Base-by-base conservation (phyloP, 2,329 filamentous ascomycete species). In the Colletotrichum cereale region DNA sequence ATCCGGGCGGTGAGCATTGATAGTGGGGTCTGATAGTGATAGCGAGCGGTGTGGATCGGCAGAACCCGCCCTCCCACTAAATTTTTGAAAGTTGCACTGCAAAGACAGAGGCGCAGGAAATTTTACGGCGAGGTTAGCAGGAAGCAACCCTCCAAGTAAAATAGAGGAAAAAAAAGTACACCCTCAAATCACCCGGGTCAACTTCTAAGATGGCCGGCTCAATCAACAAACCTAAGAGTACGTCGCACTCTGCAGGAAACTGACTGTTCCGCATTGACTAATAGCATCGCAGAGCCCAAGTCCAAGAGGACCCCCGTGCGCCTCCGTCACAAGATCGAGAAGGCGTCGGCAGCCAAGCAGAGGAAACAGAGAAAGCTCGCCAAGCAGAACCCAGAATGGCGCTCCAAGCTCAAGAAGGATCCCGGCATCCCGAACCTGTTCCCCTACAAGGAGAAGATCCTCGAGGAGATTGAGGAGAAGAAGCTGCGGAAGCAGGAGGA, bases 311-410 rank as follows among this genome's bases (percentile, higher is more conserved):
- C 89, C 76, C 91, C 96, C 55, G 93, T 96, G 79, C 94, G 96
- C 72, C 88, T 99, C 78, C 91, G 96, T 75, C 92, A 98, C 86
- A 98, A 97, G 85, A 98, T 99, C 83, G 90, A 97, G 81, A 99
- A 99, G 84, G 92, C 93, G 29, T 94, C 95, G 64, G 90, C 90
- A 52, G 91, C 93, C 73, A 99, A 99, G 86, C 94, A 97, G 84
- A 91, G 91, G 80, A 99, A 99, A 84, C 86, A 91, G 73, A 92
- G 91, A 79, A 98, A 97, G 87, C 87, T 91, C 67, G 94, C 93
- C 67, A 98, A 97, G 86, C 95, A 97, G 90, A 97, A 98, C 82
- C 96, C 96, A 42, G 91, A 97, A 93, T 98, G 96, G 95, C 91
- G 93, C 76, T 95, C 94, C 71, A 93, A 95, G 82, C 81, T 97